Percentiles rank a stretch among this genome's conserved stretches.
phyloP scores from a whole-genome alignment of 208 protist genomes.

The Novymonas esmeraldas region DNA sequence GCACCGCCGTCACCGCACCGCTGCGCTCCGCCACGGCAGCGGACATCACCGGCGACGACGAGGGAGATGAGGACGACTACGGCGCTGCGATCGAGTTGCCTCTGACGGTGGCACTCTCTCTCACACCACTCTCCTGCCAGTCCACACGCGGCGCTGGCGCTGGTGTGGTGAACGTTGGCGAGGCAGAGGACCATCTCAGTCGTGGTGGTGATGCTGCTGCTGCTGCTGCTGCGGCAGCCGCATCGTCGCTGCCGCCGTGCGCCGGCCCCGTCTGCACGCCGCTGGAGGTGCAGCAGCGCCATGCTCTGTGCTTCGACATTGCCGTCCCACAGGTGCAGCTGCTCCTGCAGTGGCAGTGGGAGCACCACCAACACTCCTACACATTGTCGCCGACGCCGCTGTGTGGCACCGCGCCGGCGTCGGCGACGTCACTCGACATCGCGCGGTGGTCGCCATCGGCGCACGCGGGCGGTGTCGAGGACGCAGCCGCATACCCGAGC shows the following conservation, averaged over 20 bases:
- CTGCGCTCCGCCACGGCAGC: neutral
- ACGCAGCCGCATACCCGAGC: neutral
- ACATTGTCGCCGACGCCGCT: constrained; percentile 51
- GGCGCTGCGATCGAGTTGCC: constrained; percentile 16
- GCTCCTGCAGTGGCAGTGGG: constrained; percentile 81
- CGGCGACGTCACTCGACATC: constrained; percentile 29
- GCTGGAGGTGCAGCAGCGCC: constrained; percentile 53
- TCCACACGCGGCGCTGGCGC: constrained; percentile 30
- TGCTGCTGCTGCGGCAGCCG: neutral
- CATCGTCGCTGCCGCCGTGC: constrained; percentile 24
- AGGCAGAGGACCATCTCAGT: neutral
- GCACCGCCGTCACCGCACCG: neutral
- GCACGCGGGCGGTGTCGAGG: neutral
- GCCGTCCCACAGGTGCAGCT: constrained; percentile 62
- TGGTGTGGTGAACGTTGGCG: constrained; percentile 9
- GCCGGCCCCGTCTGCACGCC: constrained; percentile 51
- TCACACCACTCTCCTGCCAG: constrained; percentile 32
- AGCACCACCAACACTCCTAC: constrained; percentile 73
- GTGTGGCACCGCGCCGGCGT: constrained; percentile 10
- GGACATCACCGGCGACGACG: too few species aligned
- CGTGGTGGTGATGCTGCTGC: neutral
- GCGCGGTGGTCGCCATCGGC: constrained; percentile 1
- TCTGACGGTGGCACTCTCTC: constrained; percentile 33
- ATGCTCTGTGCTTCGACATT: constrained; percentile 51
- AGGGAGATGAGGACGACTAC: too few species aligned